phyloP scores from a whole-genome alignment of 2,329 filamentous ascomycete genomes.

The Pseudogymnoascus sp. region DNA sequence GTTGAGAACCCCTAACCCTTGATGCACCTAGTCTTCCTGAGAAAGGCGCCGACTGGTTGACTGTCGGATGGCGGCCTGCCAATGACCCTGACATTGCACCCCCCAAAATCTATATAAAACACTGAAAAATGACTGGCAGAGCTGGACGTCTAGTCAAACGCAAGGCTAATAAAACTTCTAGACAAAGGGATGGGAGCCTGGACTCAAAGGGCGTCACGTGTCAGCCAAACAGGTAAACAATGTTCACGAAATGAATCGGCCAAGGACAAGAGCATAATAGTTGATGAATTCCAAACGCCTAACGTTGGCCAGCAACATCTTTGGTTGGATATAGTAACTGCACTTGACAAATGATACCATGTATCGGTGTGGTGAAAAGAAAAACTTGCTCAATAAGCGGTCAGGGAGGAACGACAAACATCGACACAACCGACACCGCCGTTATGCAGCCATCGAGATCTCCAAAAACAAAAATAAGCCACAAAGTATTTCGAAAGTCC shows the following conservation, averaged over 20 bases:
- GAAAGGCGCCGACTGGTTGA: background rate
- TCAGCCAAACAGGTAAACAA: background rate
- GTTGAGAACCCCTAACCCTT: background rate
- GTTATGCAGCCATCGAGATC: background rate
- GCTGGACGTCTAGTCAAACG: background rate
- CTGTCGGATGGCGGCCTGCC: background rate
- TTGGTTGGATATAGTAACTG: background rate
- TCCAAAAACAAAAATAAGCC: too few relatives aligned
- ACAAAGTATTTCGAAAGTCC: background rate
- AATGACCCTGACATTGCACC: background rate
- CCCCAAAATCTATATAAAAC: background rate
- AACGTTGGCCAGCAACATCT: background rate
- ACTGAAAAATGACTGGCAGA: background rate
- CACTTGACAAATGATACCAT: background rate
- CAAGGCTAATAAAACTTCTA: constrained; percentile 1
- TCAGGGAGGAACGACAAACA: background rate
- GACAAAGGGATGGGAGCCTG: background rate
- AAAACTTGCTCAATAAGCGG: constrained; percentile 2
- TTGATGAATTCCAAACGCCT: background rate
- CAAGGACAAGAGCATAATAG: background rate
- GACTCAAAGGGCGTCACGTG: background rate
- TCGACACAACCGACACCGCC: background rate
- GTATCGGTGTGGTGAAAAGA: background rate
- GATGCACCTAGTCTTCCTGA: background rate
- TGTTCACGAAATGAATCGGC: background rate